phyloP scores from a whole-genome alignment of 371 early-diverging fungal genomes.

The Mucor mucedo region DNA sequence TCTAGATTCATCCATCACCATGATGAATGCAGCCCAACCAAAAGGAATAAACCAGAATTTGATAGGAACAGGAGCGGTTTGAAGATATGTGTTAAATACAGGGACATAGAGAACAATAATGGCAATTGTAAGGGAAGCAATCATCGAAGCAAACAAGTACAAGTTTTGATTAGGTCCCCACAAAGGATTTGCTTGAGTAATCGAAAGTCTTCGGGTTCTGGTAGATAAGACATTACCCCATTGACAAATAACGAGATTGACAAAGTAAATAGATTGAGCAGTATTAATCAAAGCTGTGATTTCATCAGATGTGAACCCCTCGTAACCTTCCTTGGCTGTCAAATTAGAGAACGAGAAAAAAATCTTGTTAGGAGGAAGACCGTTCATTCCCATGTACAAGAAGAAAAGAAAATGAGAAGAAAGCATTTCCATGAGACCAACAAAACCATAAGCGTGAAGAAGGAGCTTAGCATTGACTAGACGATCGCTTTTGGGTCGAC shows the following conservation, averaged over 20 bases:
- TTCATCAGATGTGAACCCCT: conserved; percentile 51
- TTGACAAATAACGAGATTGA: conserved; percentile 67
- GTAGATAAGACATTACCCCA: conserved; percentile 56
- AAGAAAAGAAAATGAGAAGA: conserved; percentile 33
- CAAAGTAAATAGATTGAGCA: conserved; percentile 68
- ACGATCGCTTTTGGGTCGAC: conserved; percentile 78
- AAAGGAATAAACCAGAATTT: conserved; percentile 76
- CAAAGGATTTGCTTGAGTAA: conserved; percentile 87
- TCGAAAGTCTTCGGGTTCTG: conserved; percentile 68
- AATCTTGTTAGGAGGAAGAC: conserved; percentile 44
- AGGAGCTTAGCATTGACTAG: conserved; percentile 93
- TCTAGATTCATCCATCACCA: conserved; percentile 62
- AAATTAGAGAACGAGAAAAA: conserved; percentile 61
- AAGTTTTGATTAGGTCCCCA: conserved; percentile 73
- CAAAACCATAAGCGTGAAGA: conserved; percentile 88
- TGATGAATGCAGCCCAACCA: conserved; percentile 58
- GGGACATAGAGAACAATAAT: conserved; percentile 93
- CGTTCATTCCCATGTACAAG: conserved; percentile 61
- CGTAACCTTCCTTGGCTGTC: conserved; percentile 52
- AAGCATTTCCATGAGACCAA: conserved; percentile 59
- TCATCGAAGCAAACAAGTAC: conserved; percentile 84
- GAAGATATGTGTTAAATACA: conserved; percentile 66
- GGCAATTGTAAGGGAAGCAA: conserved; percentile 90
- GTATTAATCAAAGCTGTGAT: conserved; percentile 50
- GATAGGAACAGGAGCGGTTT: conserved; percentile 66